These are phyloP conservation scores for Ogataea ramenticola DNA, from an alignment of 805 yeast genomes.

Conservation along the genomic window DNA sequence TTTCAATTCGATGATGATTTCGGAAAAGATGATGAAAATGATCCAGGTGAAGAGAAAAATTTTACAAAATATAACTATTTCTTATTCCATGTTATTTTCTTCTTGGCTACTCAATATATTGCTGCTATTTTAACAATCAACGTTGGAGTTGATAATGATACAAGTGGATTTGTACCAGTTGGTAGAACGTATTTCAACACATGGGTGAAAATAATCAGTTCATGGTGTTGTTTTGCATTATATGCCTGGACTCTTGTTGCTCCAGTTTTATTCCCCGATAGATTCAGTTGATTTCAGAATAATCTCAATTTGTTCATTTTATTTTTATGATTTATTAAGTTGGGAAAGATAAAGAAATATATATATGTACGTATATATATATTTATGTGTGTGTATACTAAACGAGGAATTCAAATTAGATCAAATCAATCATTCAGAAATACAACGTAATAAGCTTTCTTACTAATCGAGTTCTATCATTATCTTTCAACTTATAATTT, in stretches of 20 bases:
- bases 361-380: too few relatives aligned
- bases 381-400: not conserved
- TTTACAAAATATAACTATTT: constrained; percentile 78
- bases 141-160: constrained; percentile 75
- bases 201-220: constrained; percentile 87
- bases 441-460: too few relatives aligned
- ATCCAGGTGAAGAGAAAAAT: constrained; percentile 50
- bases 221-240: constrained; percentile 84
- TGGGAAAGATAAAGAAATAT: too few relatives aligned
- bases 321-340: too few relatives aligned
- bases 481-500: too few relatives aligned
- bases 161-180: constrained; percentile 90
- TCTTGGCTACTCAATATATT: constrained; percentile 94
- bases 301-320: too few relatives aligned
- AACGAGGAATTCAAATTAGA: too few relatives aligned
- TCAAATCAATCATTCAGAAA: too few relatives aligned
- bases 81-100: constrained; percentile 83
- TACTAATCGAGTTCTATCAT: not conserved
- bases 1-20: constrained; percentile 40
- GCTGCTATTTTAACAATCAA: constrained; percentile 90
- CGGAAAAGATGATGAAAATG: constrained; percentile 17
- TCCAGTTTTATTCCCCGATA: constrained; percentile 84
- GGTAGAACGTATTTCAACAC: constrained; percentile 94
- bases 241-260: constrained; percentile 91
- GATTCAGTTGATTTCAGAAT: constrained; percentile 48